A percentile compares a stretch with the other conserved stretches of the same genome.
phyloP scores from a whole-genome alignment of 768 basidiomycete genomes.

The Amanita rubescens region DNA sequence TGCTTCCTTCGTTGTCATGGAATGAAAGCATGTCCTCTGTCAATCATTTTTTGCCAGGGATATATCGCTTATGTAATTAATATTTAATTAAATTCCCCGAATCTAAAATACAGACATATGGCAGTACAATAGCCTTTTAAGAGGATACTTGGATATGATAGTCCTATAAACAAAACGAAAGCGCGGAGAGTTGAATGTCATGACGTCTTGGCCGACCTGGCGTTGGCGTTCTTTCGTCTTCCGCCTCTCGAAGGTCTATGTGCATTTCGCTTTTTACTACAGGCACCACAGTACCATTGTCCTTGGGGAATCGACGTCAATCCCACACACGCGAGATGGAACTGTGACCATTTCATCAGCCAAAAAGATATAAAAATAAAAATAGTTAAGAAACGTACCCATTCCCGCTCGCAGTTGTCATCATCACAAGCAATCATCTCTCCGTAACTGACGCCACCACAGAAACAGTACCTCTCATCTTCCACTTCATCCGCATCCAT shows the following conservation, averaged over 20 bases:
- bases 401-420: conserved; percentile 73
- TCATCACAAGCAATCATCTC: conserved; percentile 96
- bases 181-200: background rate
- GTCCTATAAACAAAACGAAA: background rate
- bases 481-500: conserved; percentile 57
- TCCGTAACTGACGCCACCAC: conserved; percentile 77
- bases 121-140: too few relatives aligned
- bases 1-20: too few relatives aligned
- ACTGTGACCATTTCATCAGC: conserved; percentile 37
- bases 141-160: too few relatives aligned
- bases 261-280: conserved; percentile 46
- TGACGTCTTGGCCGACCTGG: conserved; percentile 2
- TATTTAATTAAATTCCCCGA: too few relatives aligned
- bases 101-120: too few relatives aligned
- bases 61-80: too few relatives aligned
- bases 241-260: conserved; percentile 48
- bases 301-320: conserved; percentile 61
- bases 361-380: conserved; percentile 4
- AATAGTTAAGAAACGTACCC: conserved; percentile 64
- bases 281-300: conserved; percentile 70
- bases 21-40: too few relatives aligned
- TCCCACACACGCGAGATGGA: conserved; percentile 73
- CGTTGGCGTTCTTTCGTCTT: conserved; percentile 27
- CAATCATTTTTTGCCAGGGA: too few relatives aligned
- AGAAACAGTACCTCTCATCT: conserved; percentile 75